Percentiles rank a stretch among this genome's conserved stretches.
Evolutionary conservation across 169 alveolate species (phyloP).

Genomic region (Cryptosporidium viatorum): DNA sequence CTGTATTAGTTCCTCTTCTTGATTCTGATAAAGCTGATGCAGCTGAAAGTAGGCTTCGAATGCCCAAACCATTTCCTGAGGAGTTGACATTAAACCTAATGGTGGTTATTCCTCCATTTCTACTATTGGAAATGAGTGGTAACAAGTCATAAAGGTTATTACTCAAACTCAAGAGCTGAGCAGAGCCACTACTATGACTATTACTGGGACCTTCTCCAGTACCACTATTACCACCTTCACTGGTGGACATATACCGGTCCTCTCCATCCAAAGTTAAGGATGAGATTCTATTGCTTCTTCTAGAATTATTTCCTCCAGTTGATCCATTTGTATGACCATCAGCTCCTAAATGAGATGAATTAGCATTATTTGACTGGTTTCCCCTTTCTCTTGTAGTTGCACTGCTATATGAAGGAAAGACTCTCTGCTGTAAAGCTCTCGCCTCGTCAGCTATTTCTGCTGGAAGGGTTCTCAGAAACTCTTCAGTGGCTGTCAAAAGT

Average conservation of each 20-base stretch:
- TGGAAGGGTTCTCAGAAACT: slow-evolving; percentile 81
- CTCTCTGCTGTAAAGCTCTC: slow-evolving; percentile 78
- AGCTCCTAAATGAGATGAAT: neutral
- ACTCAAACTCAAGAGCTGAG: slow-evolving; percentile 15
- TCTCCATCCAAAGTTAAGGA: slow-evolving; percentile 12
- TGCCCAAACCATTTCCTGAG: slow-evolving; percentile 24
- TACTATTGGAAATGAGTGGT: slow-evolving; percentile 54
- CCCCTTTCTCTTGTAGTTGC: slow-evolving; percentile 25
- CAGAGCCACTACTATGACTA: neutral
- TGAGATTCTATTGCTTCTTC: slow-evolving; percentile 38
- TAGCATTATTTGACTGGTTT: neutral
- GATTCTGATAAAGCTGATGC: slow-evolving; percentile 50
- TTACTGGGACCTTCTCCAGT: neutral
- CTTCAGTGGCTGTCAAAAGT: slow-evolving; percentile 83
- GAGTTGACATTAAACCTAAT: slow-evolving; percentile 57
- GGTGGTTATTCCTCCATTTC: slow-evolving; percentile 63
- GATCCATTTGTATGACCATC: neutral
- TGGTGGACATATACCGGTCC: neutral
- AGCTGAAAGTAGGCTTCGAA: slow-evolving; percentile 27
- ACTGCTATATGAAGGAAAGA: slow-evolving; percentile 35
- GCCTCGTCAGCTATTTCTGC: slow-evolving; percentile 84
- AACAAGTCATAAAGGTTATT: slow-evolving; percentile 37
- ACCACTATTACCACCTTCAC: neutral
- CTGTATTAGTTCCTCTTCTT: slow-evolving; percentile 30
- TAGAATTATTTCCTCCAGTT: slow-evolving; percentile 10